A percentile compares a stretch with the other conserved stretches of the same genome.
Evolutionary conservation across 2,329 filamentous ascomycete species (phyloP).

Genomic region (Aspergillus transmontanensis): DNA sequence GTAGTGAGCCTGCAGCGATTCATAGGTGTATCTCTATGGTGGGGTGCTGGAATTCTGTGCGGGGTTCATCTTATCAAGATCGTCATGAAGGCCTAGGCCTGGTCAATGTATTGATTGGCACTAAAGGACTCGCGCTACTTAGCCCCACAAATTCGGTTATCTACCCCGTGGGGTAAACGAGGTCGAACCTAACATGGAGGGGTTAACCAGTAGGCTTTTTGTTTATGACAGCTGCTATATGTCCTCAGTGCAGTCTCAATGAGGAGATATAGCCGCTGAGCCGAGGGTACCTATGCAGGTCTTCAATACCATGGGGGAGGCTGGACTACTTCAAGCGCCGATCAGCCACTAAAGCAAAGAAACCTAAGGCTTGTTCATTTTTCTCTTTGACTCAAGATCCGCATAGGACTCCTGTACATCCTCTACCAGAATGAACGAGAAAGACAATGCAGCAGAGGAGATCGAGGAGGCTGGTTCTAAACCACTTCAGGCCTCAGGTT

Average conservation of each 20-base stretch:
- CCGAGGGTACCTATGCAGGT: background rate
- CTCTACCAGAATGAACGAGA: background rate
- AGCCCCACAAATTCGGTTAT: background rate
- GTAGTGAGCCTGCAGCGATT: background rate
- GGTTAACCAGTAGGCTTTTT: background rate
- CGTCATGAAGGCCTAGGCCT: background rate
- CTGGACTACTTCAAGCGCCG: background rate
- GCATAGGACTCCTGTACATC: background rate
- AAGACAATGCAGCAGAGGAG: background rate
- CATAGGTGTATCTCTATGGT: background rate
- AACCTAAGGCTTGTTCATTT: background rate
- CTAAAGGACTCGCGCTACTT: background rate
- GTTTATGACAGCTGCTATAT: background rate
- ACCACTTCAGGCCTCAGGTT: background rate
- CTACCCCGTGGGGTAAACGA: background rate
- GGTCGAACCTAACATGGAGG: background rate
- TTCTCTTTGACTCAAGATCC: background rate
- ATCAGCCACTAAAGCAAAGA: background rate
- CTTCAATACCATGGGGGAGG: background rate
- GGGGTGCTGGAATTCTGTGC: background rate
- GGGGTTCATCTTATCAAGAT: background rate
- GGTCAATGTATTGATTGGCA: background rate
- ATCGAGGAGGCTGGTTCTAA: background rate
- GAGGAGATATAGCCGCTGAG: background rate
- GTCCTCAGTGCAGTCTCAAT: background rate